Percentiles rank a stretch among this genome's conserved stretches.
Evolutionary conservation across 805 yeast genomes (phyloP).

Genomic region (Yamadazyma phyllophila): DNA sequence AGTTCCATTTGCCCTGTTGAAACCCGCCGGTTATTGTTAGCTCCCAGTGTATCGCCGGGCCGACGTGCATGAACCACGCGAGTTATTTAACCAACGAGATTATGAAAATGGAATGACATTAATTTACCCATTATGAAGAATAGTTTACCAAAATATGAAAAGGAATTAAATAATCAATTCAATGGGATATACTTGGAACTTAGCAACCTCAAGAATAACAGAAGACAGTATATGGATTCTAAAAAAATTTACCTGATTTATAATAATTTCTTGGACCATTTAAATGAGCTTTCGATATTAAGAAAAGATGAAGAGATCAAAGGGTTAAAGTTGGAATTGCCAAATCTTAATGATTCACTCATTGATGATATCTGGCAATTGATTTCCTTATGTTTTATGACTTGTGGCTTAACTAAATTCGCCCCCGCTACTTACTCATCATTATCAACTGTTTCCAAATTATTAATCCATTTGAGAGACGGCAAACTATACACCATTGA

Average conservation of each 20-base stretch:
- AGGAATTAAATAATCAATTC: slow-evolving; percentile 29
- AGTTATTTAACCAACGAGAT: slow-evolving; percentile 1
- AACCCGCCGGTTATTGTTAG: background rate
- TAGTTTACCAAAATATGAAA: slow-evolving; percentile 36
- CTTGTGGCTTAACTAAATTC: slow-evolving; percentile 85
- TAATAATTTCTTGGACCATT: slow-evolving; percentile 51
- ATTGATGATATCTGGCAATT: slow-evolving; percentile 90
- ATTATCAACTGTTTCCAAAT: slow-evolving; percentile 77
- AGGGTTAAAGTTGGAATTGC: slow-evolving; percentile 35
- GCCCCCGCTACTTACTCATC: slow-evolving; percentile 96
- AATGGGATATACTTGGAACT: slow-evolving; percentile 25
- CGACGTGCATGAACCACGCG: slow-evolving; percentile 8
- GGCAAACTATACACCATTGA: slow-evolving; percentile 78
- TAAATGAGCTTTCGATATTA: slow-evolving; percentile 51
- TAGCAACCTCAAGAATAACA: slow-evolving; percentile 53
- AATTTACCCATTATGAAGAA: slow-evolving; percentile 9
- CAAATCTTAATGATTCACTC: slow-evolving; percentile 63
- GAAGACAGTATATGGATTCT: slow-evolving; percentile 63
- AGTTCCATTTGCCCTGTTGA: background rate
- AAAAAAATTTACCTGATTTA: slow-evolving; percentile 64
- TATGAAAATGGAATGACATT: slow-evolving; percentile 6
- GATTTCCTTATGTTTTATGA: slow-evolving; percentile 79
- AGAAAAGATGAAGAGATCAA: slow-evolving; percentile 48
- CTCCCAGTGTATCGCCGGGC: background rate
- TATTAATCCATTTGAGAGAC: slow-evolving; percentile 79